Evolutionary conservation across 805 yeast species (phyloP).

Genomic region (Candida xyloterini): DNA sequence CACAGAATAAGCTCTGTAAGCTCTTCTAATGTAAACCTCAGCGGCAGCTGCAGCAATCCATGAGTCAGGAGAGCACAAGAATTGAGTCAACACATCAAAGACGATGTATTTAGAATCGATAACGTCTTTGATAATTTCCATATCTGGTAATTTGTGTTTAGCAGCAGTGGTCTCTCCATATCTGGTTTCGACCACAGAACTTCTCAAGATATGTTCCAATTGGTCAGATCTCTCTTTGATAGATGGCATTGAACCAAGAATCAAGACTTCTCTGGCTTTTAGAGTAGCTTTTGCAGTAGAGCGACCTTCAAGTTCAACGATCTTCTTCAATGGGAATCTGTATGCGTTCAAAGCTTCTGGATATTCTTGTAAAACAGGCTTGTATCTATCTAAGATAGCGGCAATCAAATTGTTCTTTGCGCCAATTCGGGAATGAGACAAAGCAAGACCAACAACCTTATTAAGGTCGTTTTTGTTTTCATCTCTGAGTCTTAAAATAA

Average conservation of each 20-base stretch:
- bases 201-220: slow-evolving; percentile 89
- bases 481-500: slow-evolving; percentile 82
- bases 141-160: slow-evolving; percentile 77
- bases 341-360: slow-evolving; percentile 65
- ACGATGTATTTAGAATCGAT: slow-evolving; percentile 96
- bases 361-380: slow-evolving; percentile 70
- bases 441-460: slow-evolving; percentile 66
- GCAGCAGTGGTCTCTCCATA: slow-evolving; percentile 79
- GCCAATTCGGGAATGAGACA: slow-evolving; percentile 91
- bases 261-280: slow-evolving; percentile 93
- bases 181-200: slow-evolving; percentile 83
- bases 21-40: slow-evolving; percentile 93
- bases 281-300: slow-evolving; percentile 90
- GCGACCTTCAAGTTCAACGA: slow-evolving; percentile 88
- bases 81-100: slow-evolving; percentile 92
- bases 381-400: slow-evolving; percentile 81
- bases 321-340: slow-evolving; percentile 66
- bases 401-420: slow-evolving; percentile 87
- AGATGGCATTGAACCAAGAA: slow-evolving; percentile 96
- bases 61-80: slow-evolving; percentile 76
- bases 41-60: slow-evolving; percentile 95
- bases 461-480: slow-evolving; percentile 73
- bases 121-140: slow-evolving; percentile 79
- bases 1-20: slow-evolving; percentile 93
- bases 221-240: slow-evolving; percentile 95